phyloP scores from a whole-genome alignment of 805 yeast species.

The Ogataea degrootiae region DNA sequence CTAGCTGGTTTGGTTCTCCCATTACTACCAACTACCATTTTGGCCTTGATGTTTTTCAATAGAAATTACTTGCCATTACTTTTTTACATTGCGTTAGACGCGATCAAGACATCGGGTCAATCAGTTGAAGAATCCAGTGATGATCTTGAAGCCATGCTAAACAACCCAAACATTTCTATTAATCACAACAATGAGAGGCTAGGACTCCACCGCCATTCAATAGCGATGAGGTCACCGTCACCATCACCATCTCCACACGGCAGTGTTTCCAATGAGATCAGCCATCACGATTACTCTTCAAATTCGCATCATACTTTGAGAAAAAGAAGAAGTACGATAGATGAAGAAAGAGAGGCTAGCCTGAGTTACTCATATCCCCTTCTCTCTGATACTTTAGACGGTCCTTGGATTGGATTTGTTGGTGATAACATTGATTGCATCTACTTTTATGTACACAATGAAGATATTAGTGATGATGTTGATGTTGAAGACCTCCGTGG shows the following conservation, averaged over 20 bases:
- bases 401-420: slow-evolving; percentile 55
- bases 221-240: slow-evolving; percentile 7
- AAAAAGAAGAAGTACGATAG: slow-evolving; percentile 47
- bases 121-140: slow-evolving; percentile 25
- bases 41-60: slow-evolving; percentile 47
- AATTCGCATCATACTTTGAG: slow-evolving; percentile 8
- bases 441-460: slow-evolving; percentile 20
- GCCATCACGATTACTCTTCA: background rate
- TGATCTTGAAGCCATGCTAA: slow-evolving; percentile 14
- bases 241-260: slow-evolving; percentile 3
- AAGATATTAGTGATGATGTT: background rate
- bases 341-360: slow-evolving; percentile 50
- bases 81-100: slow-evolving; percentile 53
- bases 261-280: background rate
- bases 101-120: slow-evolving; percentile 39
- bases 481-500: slow-evolving; percentile 2
- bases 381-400: slow-evolving; percentile 42
- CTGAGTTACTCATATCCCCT: slow-evolving; percentile 48
- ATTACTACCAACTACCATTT: slow-evolving; percentile 40
- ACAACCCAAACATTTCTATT: slow-evolving; percentile 1
- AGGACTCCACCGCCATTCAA: slow-evolving; percentile 6
- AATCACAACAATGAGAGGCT: slow-evolving; percentile 4
- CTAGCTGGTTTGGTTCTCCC: slow-evolving; percentile 47
- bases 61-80: slow-evolving; percentile 50
- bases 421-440: slow-evolving; percentile 45